Conservation (phyloP, 805 yeast species). For the Brettanomyces sp. region DNA sequence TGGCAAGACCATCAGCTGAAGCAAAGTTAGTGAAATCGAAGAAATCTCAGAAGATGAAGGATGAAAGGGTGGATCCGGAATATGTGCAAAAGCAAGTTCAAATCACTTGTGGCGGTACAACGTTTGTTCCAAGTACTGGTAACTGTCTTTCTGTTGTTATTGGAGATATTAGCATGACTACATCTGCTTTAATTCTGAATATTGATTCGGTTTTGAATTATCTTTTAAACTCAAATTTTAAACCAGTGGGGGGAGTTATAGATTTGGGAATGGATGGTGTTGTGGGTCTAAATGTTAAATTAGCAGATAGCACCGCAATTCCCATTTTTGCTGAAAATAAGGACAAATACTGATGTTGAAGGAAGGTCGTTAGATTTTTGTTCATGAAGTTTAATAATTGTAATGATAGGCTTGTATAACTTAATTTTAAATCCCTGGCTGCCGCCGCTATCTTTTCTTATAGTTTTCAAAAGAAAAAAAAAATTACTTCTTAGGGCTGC, state of each 20-base stretch:
- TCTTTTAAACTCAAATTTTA: constrained; percentile 33
- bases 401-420: no score
- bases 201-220: constrained; percentile 40
- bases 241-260: constrained; percentile 53
- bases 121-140: constrained; percentile 51
- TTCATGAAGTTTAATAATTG: no score
- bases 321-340: constrained; percentile 25
- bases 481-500: no score
- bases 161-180: constrained; percentile 43
- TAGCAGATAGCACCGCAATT: constrained; percentile 56
- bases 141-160: constrained; percentile 49
- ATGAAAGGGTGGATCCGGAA: constrained; percentile 54
- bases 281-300: constrained; percentile 41
- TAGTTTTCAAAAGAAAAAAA: no score
- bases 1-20: constrained; percentile 36
- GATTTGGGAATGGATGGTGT: constrained; percentile 34
- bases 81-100: constrained; percentile 57
- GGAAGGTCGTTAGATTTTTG: no score
- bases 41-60: constrained; percentile 35
- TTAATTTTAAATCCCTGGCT: no score
- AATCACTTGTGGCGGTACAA: constrained; percentile 54
- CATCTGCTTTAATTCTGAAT: constrained; percentile 38
- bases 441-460: no score
- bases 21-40: constrained; percentile 22
- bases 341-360: no score